Evolutionary conservation across 768 basidiomycete species (phyloP).

Genomic region (Hygrophorus russula): DNA sequence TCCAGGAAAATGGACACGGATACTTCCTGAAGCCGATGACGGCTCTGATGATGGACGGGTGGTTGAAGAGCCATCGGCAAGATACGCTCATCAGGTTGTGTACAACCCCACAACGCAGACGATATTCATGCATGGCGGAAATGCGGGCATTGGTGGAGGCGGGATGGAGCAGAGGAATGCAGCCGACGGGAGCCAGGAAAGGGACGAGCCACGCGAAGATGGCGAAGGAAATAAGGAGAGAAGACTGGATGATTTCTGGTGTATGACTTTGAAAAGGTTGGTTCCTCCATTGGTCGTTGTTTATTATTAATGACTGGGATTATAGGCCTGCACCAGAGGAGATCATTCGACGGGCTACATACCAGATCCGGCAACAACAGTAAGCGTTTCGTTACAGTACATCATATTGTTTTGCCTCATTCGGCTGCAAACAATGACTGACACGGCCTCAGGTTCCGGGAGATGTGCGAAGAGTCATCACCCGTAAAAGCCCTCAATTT

Average conservation of each 20-base stretch:
- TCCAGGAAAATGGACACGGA: conserved; percentile 57
- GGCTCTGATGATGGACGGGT: conserved; percentile 7
- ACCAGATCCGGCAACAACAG: conserved; percentile 64
- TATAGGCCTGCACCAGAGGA: conserved; percentile 51
- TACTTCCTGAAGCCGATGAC: conserved; percentile 18
- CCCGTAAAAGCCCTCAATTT: conserved; percentile 60
- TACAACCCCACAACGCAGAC: conserved; percentile 48
- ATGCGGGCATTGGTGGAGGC: conserved; percentile 33
- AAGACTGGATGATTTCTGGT: conserved; percentile 72
- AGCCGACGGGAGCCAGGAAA: conserved; percentile 7
- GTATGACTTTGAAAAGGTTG: conserved; percentile 56
- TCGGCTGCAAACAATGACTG: no score
- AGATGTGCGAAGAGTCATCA: conserved; percentile 58
- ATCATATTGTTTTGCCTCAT: no score
- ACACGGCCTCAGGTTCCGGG: conserved; percentile 59
- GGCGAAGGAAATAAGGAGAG: conserved; percentile 23
- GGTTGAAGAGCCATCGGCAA: conserved; percentile 34
- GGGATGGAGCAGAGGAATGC: conserved; percentile 6
- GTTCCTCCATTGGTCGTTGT: conserved; percentile 8
- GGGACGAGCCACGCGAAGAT: conserved; percentile 11
- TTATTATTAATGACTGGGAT: neutral
- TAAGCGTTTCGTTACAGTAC: conserved; percentile 20
- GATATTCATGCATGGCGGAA: conserved; percentile 70
- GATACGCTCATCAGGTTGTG: conserved; percentile 74
- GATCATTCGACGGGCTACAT: conserved; percentile 51